A percentile compares a stretch with the other conserved stretches of the same genome.
phyloP scores from a whole-genome alignment of 1,139 yeast genomes.

The Wickerhamomyces sp. region DNA sequence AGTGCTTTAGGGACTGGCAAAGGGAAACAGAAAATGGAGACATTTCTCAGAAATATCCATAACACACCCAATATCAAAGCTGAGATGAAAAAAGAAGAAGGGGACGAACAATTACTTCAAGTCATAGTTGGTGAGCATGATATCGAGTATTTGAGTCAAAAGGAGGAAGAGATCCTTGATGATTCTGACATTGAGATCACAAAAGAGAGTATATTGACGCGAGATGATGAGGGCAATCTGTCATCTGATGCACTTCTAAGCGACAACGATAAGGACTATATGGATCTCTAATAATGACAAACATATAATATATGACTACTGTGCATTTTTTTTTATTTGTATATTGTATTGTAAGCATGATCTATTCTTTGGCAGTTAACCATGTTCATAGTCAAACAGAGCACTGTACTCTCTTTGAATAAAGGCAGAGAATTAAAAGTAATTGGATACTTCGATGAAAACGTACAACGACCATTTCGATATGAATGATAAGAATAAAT shows the following conservation, averaged over 20 bases:
- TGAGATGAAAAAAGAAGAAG: background rate
- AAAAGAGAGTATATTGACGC: background rate
- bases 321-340: no score
- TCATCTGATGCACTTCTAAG: constrained; percentile 7
- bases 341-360: no score
- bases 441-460: no score
- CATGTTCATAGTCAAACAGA: no score
- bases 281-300: constrained; percentile 8
- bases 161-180: background rate
- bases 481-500: no score
- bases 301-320: no score
- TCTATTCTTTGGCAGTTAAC: no score
- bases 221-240: background rate
- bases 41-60: constrained; percentile 5
- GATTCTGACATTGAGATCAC: constrained; percentile 3
- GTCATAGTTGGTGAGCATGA: constrained; percentile 3
- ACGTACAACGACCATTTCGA: no score
- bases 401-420: no score
- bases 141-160: constrained; percentile 1
- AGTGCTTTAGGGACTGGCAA: constrained; percentile 6
- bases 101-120: background rate
- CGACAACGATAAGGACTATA: constrained; percentile 21
- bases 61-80: background rate
- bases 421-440: no score
- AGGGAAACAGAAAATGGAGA: constrained; percentile 10